Evolutionary conservation across 176 grass and related monocot species (phyloP), one percentile per base, ranked within the genome.

Genomic region (Juncus inflexus): DNA sequence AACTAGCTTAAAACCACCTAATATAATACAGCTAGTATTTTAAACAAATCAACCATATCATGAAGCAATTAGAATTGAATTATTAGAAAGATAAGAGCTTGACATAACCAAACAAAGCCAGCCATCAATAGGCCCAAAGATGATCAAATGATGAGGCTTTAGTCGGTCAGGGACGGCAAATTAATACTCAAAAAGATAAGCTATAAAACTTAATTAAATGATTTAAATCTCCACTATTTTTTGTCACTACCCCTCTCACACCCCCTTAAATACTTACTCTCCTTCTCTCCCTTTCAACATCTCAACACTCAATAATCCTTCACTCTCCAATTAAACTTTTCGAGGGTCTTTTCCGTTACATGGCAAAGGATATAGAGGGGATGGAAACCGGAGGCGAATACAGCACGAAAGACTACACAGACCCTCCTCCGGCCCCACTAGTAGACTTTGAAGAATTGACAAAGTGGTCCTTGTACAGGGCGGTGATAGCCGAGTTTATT

Each of bases 331-430:
- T 57, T 50, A 15, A 54, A 14, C 45, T 6, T 28, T 39, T 14
- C 37, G 41, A 76, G 45, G 49, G 42, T 8, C n/a, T 60, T 28
- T 37, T 56, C 5, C 5, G 7, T 41, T 12, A 36, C 42, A 96
- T 96, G 92, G 70, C 70, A 58, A 96, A 96, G 66, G 87, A 96
- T 80, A 77, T 89, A 13, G 92, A 96, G 61, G 74, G 77, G 1
- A 52, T 28, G 19, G 63, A 7, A 63, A 72, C 3, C 38, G 87
- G 79, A 0, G 63, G 37, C 7, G 79, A 86, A 57, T 75, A 80
- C 79, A 38, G 76, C 15, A 67, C 85, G 35, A 95, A 95, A 76
- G 90, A 95, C 90, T 95, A 95, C 82, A 73, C 69, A 3, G 90
- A 95, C 79, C 90, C 90, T 2, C 90, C 90, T 3, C 90, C 90